Percentiles rank a stretch among this genome's conserved stretches.
Evolutionary conservation across 2,329 filamentous ascomycete species (phyloP).

Genomic region (Cercospora sp.): DNA sequence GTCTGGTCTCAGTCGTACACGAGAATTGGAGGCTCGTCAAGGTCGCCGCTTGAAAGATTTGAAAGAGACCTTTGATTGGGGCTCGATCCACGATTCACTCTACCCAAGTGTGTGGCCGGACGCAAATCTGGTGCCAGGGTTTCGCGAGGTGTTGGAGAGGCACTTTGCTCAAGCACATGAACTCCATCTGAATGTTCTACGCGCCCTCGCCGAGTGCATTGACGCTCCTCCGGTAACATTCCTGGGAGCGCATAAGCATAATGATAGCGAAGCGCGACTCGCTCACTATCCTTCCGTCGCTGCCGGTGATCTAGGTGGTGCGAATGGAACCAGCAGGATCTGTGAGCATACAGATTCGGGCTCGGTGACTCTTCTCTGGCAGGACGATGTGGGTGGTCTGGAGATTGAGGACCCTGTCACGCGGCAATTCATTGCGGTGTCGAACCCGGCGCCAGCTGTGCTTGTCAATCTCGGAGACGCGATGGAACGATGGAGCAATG

Average conservation of each 20-base stretch:
- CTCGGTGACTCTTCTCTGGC: conserved; percentile 20
- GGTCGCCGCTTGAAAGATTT: conserved; percentile 17
- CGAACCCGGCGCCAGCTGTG: conserved; percentile 9
- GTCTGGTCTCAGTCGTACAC: conserved; percentile 15
- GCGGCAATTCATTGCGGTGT: conserved; percentile 14
- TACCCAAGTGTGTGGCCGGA: conserved; percentile 21
- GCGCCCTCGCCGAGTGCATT: conserved; percentile 14
- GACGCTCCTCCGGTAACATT: conserved; percentile 8
- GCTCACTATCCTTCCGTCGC: conserved; percentile 17
- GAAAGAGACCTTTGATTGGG: conserved; percentile 21
- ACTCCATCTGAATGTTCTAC: conserved; percentile 12
- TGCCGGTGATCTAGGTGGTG: conserved; percentile 6
- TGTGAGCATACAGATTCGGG: conserved; percentile 22
- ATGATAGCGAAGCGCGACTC: conserved; percentile 19
- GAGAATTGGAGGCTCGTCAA: conserved; percentile 10
- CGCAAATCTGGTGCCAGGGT: conserved; percentile 3
- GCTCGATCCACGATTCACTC: conserved; percentile 9
- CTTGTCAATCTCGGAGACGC: conserved; percentile 22
- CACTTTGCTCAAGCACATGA: conserved; percentile 13
- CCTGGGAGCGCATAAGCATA: not conserved
- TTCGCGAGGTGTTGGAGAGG: conserved; percentile 13
- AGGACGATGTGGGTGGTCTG: conserved; percentile 21
- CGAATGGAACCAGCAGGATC: conserved; percentile 13
- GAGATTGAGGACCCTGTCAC: conserved; percentile 21
- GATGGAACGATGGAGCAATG: conserved; percentile 22